Percentiles rank a stretch among this genome's conserved stretches.
These are phyloP conservation scores for Trichomonas vaginalis DNA, from an alignment of 208 protist species.

Conservation along the genomic window DNA sequence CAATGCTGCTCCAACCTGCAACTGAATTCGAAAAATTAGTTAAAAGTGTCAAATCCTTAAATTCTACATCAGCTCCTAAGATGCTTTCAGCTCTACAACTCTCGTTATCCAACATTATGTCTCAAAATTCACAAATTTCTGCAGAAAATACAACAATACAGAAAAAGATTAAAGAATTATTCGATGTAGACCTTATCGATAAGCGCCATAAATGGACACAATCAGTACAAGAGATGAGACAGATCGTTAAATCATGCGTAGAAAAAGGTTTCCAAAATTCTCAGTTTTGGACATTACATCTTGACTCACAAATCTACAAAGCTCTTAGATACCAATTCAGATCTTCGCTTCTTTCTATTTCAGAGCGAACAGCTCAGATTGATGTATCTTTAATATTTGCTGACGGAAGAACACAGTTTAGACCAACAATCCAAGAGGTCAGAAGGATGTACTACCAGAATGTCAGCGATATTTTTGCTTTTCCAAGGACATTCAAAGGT, in stretches of 20 bases:
- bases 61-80: not conserved
- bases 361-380: not conserved
- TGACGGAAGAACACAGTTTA: not conserved
- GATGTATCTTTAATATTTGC: not conserved
- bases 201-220: not conserved
- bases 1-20: conserved; percentile 46
- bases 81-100: not conserved
- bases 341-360: not conserved
- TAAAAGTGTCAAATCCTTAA: not conserved
- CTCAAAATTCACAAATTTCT: not conserved
- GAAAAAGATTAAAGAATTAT: not conserved
- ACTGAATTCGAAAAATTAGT: conserved; percentile 44
- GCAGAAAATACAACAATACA: not conserved
- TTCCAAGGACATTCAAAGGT: not conserved
- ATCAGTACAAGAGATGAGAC: not conserved
- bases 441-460: not conserved
- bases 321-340: not conserved
- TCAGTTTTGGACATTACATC: not conserved
- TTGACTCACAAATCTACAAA: conserved; percentile 2
- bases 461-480: conserved; percentile 1
- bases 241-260: not conserved
- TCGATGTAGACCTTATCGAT: not conserved
- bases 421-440: not conserved
- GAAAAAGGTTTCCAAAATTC: not conserved
- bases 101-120: not conserved